phyloP scores from a whole-genome alignment of 2,329 filamentous ascomycete genomes.

The Intubia oerlemansii region DNA sequence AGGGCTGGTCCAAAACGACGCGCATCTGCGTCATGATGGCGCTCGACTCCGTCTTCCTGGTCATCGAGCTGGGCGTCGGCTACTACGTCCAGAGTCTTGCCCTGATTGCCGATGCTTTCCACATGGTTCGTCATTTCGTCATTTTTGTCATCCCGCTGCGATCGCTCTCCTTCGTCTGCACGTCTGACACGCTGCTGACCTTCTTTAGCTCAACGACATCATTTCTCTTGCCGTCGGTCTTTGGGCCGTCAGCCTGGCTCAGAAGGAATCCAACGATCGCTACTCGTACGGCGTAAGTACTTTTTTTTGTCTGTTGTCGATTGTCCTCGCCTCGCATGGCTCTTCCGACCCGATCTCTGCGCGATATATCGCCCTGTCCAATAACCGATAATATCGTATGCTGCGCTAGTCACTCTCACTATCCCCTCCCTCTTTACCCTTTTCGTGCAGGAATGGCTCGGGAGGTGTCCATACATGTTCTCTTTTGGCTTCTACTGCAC shows the following conservation, averaged over 20 bases:
- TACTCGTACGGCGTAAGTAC: constrained; percentile 77
- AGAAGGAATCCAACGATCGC: constrained; percentile 65
- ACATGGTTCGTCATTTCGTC: constrained; percentile 51
- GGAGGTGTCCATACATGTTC: too few species aligned
- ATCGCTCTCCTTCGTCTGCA: neutral
- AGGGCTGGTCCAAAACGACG: constrained; percentile 75
- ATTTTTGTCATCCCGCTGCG: constrained; percentile 1
- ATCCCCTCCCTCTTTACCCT: too few species aligned
- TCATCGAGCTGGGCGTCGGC: constrained; percentile 69
- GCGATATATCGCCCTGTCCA: too few species aligned
- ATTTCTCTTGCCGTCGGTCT: constrained; percentile 80
- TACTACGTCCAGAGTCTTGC: constrained; percentile 81
- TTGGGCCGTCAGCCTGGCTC: constrained; percentile 85
- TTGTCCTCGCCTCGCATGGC: too few species aligned
- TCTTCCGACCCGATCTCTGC: too few species aligned
- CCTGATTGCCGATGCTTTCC: constrained; percentile 89
- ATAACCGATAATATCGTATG: too few species aligned
- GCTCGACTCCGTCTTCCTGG: constrained; percentile 78
- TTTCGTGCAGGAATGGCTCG: too few species aligned
- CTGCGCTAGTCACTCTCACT: too few species aligned
- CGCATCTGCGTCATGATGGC: constrained; percentile 82
- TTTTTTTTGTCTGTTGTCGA: too few species aligned
- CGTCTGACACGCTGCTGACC: constrained; percentile 1
- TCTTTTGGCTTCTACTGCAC: neutral
- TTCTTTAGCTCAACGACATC: constrained; percentile 74